Evolutionary conservation across 495 filamentous ascomycete genomes (phyloP).

Genomic region (Neurospora cerealis): DNA sequence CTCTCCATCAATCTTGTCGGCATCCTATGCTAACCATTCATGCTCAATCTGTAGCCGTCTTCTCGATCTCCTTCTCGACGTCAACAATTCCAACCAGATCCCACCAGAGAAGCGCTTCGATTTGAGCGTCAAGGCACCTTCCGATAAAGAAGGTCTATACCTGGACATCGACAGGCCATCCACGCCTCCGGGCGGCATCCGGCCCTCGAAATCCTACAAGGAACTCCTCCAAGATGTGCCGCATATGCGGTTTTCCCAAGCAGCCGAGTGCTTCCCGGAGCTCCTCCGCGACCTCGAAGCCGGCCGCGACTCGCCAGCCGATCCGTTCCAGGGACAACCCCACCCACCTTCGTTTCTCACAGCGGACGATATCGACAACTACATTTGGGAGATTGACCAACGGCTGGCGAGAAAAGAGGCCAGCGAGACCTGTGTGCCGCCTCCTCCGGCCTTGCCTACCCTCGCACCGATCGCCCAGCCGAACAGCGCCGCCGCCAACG

Average conservation of each 20-base stretch:
- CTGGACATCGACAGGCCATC: slow-evolving; percentile 23
- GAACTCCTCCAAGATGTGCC: slow-evolving; percentile 32
- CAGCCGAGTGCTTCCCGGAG: slow-evolving; percentile 27
- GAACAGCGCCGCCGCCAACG: slow-evolving; percentile 19
- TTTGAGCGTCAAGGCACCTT: slow-evolving; percentile 50
- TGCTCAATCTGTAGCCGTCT: slow-evolving; percentile 44
- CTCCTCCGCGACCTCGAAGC: slow-evolving; percentile 33
- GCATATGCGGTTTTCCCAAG: slow-evolving; percentile 27
- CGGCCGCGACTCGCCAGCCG: slow-evolving; percentile 23
- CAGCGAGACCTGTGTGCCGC: slow-evolving; percentile 1
- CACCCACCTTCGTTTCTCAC: slow-evolving; percentile 52
- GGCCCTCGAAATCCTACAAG: slow-evolving; percentile 27
- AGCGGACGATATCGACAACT: slow-evolving; percentile 71
- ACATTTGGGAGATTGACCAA: slow-evolving; percentile 60
- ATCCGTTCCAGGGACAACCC: slow-evolving; percentile 24
- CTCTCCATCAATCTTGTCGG: slow-evolving; percentile 4
- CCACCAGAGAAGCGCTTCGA: slow-evolving; percentile 62
- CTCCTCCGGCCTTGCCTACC: slow-evolving; percentile 17
- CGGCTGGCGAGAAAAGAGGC: slow-evolving; percentile 41
- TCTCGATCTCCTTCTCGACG: slow-evolving; percentile 75
- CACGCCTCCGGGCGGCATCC: slow-evolving; percentile 14
- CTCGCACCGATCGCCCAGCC: slow-evolving; percentile 30
- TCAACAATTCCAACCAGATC: slow-evolving; percentile 71
- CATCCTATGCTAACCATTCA: slow-evolving; percentile 1
- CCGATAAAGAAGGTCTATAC: slow-evolving; percentile 25